Percentiles rank a stretch among this genome's conserved stretches.
phyloP scores from a whole-genome alignment of 169 alveolate species.

The Eimeria acervulina region DNA sequence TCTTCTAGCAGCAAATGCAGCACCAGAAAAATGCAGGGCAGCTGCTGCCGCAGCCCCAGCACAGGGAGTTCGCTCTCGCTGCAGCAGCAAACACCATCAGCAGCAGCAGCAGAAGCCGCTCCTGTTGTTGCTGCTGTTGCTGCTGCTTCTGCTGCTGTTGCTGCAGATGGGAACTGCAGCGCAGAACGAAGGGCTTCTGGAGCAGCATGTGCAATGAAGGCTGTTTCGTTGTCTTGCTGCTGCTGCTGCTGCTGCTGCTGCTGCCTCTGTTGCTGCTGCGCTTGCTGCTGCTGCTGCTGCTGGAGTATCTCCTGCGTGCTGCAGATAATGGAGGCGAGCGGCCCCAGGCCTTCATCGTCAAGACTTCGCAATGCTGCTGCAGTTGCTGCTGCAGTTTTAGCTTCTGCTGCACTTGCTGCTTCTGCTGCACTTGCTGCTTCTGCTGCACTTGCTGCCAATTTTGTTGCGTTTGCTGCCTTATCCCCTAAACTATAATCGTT shows the following conservation, averaged over 20 bases:
- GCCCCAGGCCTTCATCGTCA: too few species aligned
- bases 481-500: too few species aligned
- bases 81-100: too few species aligned
- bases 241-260: background rate
- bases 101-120: constrained; percentile 30
- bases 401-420: constrained; percentile 43
- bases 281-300: constrained; percentile 40
- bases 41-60: too few species aligned
- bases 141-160: constrained; percentile 47
- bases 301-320: background rate
- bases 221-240: background rate
- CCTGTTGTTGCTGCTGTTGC: background rate
- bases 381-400: constrained; percentile 33
- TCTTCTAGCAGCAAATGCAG: too few species aligned
- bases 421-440: background rate
- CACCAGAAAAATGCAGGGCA: too few species aligned
- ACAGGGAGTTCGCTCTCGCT: too few species aligned
- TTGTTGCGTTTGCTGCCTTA: too few species aligned
- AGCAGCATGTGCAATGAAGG: background rate
- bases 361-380: background rate
- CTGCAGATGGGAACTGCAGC: constrained; percentile 31
- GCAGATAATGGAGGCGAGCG: background rate
- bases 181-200: constrained; percentile 28
- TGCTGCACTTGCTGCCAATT: constrained; percentile 7
- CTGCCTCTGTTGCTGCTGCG: constrained; percentile 3